A percentile compares a stretch with the other conserved stretches of the same genome.
These are phyloP conservation scores for Pulveroboletus sp. DNA, from an alignment of 768 basidiomycete species.

Conservation along the genomic window DNA sequence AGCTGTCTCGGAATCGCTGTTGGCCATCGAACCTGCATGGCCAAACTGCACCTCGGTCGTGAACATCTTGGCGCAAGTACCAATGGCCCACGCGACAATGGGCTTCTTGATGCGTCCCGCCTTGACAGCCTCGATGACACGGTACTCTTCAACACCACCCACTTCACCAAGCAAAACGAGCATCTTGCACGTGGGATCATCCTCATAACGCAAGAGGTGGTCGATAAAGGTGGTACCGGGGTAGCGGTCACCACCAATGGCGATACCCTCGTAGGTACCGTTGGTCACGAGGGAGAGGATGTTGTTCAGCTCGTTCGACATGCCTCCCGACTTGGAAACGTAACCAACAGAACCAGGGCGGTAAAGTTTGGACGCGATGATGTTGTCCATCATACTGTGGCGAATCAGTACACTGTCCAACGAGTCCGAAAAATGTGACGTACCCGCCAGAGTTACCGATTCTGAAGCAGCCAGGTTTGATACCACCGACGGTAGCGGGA, in stretches of 20 bases:
- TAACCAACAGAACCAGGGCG: conserved; percentile 96
- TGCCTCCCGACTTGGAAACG: conserved; percentile 99
- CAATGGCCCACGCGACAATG: conserved; percentile 99
- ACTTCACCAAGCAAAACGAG: conserved; percentile 98
- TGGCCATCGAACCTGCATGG: conserved; percentile 97
- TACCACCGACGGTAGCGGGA: conserved; percentile 97
- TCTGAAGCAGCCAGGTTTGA: conserved; percentile 99
- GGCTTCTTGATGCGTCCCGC: conserved; percentile 93
- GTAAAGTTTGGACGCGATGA: conserved; percentile 98
- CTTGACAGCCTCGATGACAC: conserved; percentile 97
- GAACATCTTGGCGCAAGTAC: conserved; percentile 99
- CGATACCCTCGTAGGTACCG: conserved; percentile 99
- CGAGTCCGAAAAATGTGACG: conserved; percentile 23
- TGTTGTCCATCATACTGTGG: conserved; percentile 98
- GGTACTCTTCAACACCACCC: conserved; percentile 98
- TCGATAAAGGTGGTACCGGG: conserved; percentile 99
- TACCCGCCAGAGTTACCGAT: conserved; percentile 99
- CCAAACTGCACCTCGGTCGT: conserved; percentile 99
- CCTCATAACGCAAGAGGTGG: conserved; percentile 96
- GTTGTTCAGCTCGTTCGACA: conserved; percentile 99
- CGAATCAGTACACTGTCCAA: conserved; percentile 3
- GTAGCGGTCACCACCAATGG: conserved; percentile 99
- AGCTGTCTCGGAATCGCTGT: conserved; percentile 96
- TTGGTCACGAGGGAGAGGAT: conserved; percentile 95
- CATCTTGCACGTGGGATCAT: conserved; percentile 97